Conservation (phyloP, 768 basidiomycete genomes). For the Tulasnella sp. region DNA sequence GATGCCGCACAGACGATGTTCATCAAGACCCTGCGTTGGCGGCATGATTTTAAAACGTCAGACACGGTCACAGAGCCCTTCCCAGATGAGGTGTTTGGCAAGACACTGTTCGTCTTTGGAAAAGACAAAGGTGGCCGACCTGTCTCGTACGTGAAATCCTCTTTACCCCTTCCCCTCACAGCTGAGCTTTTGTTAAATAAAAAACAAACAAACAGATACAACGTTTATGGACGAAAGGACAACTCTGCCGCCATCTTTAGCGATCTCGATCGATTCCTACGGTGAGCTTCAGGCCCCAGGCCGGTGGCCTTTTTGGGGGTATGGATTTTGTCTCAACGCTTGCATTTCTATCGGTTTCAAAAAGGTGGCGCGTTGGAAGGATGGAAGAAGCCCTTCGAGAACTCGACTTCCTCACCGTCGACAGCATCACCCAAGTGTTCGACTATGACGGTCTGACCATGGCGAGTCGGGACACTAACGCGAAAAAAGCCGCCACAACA, state of each 20-base stretch:
- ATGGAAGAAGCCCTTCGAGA: slow-evolving; percentile 56
- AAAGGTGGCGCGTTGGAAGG: slow-evolving; percentile 67
- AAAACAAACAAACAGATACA: slow-evolving; percentile 61
- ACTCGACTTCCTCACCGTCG: slow-evolving; percentile 63
- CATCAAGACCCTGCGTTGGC: slow-evolving; percentile 58
- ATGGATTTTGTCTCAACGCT: neutral
- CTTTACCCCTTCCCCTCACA: too few relatives aligned
- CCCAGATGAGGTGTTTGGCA: slow-evolving; percentile 51
- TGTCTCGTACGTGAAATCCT: slow-evolving; percentile 41
- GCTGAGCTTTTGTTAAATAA: too few relatives aligned
- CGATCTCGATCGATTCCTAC: slow-evolving; percentile 63
- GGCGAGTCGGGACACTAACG: slow-evolving; percentile 55
- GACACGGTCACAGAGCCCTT: slow-evolving; percentile 49
- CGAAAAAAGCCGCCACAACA: slow-evolving; percentile 66
- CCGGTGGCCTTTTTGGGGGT: too few relatives aligned
- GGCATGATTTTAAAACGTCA: slow-evolving; percentile 53
- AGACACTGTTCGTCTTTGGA: slow-evolving; percentile 54
- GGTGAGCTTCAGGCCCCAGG: slow-evolving; percentile 35
- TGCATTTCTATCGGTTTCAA: neutral
- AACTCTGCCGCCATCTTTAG: slow-evolving; percentile 64
- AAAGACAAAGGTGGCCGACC: slow-evolving; percentile 62
- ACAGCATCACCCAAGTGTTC: slow-evolving; percentile 65
- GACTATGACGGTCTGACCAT: slow-evolving; percentile 68
- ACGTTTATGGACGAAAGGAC: slow-evolving; percentile 62
- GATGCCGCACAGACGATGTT: slow-evolving; percentile 54